These are phyloP conservation scores for Pholiota microspora DNA, from an alignment of 768 basidiomycete species.

Conservation along the genomic window DNA sequence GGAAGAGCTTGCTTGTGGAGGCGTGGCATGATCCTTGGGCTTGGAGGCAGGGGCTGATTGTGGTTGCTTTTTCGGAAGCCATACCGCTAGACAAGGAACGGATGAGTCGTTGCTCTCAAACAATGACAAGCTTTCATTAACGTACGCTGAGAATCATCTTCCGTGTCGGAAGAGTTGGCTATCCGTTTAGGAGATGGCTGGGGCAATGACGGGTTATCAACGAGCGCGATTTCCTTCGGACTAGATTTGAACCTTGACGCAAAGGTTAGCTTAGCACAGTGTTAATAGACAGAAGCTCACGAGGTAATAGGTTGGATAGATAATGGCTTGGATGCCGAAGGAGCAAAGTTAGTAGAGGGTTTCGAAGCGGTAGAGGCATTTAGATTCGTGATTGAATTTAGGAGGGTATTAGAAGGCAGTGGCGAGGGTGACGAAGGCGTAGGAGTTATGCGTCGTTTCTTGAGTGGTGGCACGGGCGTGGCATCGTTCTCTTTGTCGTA, in stretches of 20 bases:
- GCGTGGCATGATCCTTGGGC: conserved; percentile 20
- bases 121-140: neutral
- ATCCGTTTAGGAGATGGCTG: conserved; percentile 14
- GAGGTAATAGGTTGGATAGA: neutral
- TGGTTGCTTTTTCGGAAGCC: conserved; percentile 9
- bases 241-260: conserved; percentile 9
- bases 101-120: neutral
- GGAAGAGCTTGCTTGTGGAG: conserved; percentile 9
- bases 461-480: conserved; percentile 13
- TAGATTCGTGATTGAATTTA: conserved; percentile 17
- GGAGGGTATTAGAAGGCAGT: conserved; percentile 11
- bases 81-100: conserved; percentile 11
- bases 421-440: neutral
- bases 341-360: conserved; percentile 22
- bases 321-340: neutral
- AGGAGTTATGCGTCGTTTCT: conserved; percentile 10
- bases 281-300: neutral
- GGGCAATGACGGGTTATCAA: conserved; percentile 1
- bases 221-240: neutral
- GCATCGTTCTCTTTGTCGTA: conserved; percentile 26
- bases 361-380: conserved; percentile 18
- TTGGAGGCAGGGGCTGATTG: conserved; percentile 18
- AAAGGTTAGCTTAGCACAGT: neutral
- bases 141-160: conserved; percentile 35
- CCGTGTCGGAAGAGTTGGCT: conserved; percentile 33